Evolutionary conservation across 768 basidiomycete genomes (phyloP).

Genomic region (Sarcomyxa edulis): DNA sequence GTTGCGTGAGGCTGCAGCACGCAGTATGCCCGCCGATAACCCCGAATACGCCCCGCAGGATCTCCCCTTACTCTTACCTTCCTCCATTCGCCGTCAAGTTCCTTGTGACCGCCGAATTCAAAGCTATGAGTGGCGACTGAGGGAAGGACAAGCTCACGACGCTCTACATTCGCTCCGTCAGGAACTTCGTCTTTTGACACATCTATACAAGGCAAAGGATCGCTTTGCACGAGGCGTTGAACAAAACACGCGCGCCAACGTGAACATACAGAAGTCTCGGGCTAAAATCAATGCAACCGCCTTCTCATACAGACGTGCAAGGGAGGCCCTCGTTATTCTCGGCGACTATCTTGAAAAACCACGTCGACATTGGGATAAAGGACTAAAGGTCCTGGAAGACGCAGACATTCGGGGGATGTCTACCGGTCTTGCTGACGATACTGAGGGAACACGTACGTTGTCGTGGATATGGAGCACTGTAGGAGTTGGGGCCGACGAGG

Average conservation of each 20-base stretch:
- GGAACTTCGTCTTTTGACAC: constrained; percentile 19
- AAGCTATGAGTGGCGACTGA: constrained; percentile 20
- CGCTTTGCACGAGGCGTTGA: constrained; percentile 19
- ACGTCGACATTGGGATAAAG: too few species aligned
- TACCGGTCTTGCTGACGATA: too few species aligned
- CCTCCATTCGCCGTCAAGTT: background rate
- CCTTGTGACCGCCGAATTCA: constrained; percentile 6
- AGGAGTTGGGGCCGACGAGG: constrained; percentile 5
- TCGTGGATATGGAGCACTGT: constrained; percentile 18
- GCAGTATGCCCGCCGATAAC: too few species aligned
- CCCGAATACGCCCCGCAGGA: constrained; percentile 1
- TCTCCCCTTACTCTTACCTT: constrained; percentile 16
- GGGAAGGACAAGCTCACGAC: constrained; percentile 22
- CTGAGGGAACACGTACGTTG: constrained; percentile 13
- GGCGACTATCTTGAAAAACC: too few species aligned
- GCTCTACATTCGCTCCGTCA: constrained; percentile 20
- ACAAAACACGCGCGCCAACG: constrained; percentile 16
- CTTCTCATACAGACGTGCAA: too few species aligned
- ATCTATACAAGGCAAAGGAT: constrained; percentile 25
- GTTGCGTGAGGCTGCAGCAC: background rate
- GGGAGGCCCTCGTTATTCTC: too few species aligned
- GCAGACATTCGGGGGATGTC: too few species aligned
- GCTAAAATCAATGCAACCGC: too few species aligned
- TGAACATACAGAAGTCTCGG: too few species aligned
- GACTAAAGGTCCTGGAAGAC: too few species aligned